A percentile compares a stretch with the other conserved stretches of the same genome.
Conservation (phyloP, 371 early-diverging fungal species). For the Mortierella sp. region DNA sequence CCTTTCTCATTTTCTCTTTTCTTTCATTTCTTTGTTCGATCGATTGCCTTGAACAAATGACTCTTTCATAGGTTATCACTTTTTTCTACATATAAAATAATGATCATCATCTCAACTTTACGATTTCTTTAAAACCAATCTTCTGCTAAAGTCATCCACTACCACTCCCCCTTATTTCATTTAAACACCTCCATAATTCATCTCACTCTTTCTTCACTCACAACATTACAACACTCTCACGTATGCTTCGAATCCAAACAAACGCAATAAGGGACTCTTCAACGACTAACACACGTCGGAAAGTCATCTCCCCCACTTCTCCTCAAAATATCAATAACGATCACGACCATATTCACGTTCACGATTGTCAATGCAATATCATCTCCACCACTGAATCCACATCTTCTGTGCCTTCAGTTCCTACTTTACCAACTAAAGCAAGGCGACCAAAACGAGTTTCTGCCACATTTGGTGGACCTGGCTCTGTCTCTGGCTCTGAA, state of each 20-base stretch:
- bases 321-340: background rate
- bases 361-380: background rate
- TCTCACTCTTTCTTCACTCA: no score
- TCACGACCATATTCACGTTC: no score
- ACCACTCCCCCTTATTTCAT: background rate
- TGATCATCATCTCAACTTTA: background rate
- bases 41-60: background rate
- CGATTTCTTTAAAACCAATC: background rate
- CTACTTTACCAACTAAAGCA: background rate
- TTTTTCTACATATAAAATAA: background rate
- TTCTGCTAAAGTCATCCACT: background rate
- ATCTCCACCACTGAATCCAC: background rate
- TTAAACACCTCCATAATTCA: no score
- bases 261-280: background rate
- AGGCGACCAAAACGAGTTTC: constrained; percentile 27
- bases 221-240: no score
- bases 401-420: background rate
- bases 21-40: background rate
- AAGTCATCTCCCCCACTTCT: constrained; percentile 1
- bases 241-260: constrained; percentile 8
- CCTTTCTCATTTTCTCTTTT: background rate
- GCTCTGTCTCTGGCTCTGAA: constrained; percentile 25
- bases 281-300: constrained; percentile 2
- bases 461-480: constrained; percentile 47
- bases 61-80: no score